Conservation (phyloP, 768 basidiomycete species). For the Gloeopeniophorella convolvens region DNA sequence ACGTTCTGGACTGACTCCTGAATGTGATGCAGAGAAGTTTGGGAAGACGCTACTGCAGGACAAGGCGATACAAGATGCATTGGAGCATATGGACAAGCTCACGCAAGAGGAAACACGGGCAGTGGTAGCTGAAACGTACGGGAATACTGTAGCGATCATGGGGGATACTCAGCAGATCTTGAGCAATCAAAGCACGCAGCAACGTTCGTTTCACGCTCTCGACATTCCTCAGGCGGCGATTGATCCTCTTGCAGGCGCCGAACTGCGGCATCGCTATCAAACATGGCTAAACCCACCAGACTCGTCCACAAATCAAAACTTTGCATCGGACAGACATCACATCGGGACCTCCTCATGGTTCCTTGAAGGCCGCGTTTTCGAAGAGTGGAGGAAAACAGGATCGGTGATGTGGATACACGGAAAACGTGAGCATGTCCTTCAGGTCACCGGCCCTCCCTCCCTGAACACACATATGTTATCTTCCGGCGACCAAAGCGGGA, state of each 20-base stretch:
- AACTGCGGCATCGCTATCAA: not conserved
- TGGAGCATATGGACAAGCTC: not conserved
- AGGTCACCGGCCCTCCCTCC: not conserved
- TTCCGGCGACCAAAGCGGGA: no score
- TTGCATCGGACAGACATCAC: not conserved
- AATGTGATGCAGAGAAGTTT: not conserved
- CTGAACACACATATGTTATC: no score
- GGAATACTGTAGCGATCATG: not conserved
- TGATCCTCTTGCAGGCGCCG: not conserved
- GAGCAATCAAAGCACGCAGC: not conserved
- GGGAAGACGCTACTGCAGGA: not conserved
- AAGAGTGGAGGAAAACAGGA: not conserved
- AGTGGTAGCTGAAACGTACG: not conserved
- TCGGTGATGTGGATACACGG: conserved; percentile 2
- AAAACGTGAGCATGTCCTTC: not conserved
- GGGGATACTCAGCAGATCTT: not conserved
- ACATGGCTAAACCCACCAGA: conserved; percentile 6
- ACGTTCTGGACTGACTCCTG: not conserved
- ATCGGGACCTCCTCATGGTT: not conserved
- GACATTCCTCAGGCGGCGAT: not conserved
- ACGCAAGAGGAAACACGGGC: not conserved
- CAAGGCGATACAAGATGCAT: not conserved
- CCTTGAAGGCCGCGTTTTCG: not conserved
- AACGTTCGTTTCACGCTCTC: no score
- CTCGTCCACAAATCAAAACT: conserved; percentile 1